phyloP scores from a whole-genome alignment of 148 eudicot species.

The Cornus florida region DNA sequence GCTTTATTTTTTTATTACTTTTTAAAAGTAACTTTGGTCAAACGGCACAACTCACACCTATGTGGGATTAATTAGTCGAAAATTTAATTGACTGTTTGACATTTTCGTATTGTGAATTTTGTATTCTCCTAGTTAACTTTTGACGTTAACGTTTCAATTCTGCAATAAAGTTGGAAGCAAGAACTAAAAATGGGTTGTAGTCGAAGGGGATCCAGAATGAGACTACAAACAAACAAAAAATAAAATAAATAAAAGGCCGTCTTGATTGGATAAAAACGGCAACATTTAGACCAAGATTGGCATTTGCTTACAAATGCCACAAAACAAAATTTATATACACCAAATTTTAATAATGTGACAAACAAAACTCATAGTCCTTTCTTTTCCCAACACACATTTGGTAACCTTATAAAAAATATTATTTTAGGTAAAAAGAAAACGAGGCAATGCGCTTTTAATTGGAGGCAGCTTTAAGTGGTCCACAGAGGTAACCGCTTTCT shows the following conservation, averaged over 20 bases:
- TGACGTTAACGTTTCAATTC: no score
- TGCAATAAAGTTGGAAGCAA: not conserved
- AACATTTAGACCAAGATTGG: not conserved
- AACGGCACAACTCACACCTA: no score
- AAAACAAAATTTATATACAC: not conserved
- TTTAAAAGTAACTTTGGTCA: no score
- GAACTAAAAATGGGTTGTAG: not conserved
- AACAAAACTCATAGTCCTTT: not conserved
- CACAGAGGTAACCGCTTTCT: not conserved
- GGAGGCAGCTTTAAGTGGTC: not conserved
- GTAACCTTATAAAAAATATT: not conserved
- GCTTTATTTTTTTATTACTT: no score
- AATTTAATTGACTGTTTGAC: no score
- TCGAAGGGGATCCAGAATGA: not conserved
- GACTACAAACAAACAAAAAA: no score
- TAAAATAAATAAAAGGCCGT: not conserved
- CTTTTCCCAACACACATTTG: not conserved
- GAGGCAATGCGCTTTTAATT: not conserved
- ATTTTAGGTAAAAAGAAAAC: no score
- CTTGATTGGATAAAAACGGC: not conserved
- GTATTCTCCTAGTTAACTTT: no score
- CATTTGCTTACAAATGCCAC: not conserved
- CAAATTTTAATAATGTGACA: not conserved
- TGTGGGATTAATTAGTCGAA: no score
- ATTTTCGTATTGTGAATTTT: no score